These are phyloP conservation scores for Colletotrichum echinochloae DNA, from an alignment of 2,329 filamentous ascomycete species.

Conservation along the genomic window DNA sequence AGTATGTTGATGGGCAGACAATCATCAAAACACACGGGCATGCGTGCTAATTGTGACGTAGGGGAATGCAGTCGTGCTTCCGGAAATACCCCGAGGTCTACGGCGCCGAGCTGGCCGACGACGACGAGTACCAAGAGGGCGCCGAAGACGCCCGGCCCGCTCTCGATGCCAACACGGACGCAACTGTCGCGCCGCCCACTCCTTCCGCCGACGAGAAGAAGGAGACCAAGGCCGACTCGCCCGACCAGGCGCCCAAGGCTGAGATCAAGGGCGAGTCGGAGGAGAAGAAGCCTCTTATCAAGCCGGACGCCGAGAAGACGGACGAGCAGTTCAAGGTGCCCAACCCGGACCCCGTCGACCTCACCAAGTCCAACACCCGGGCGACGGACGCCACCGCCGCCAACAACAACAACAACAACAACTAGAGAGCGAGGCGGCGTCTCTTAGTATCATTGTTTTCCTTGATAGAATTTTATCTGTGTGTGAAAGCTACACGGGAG, in stretches of 20 bases:
- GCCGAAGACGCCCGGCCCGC: conserved; percentile 47
- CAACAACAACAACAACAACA: conserved; percentile 45
- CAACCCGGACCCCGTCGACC: conserved; percentile 31
- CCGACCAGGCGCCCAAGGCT: conserved; percentile 3
- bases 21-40: neutral
- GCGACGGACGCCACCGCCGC: conserved; percentile 50
- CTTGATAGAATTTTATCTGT: neutral
- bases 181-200: conserved; percentile 13
- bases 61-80: conserved; percentile 98
- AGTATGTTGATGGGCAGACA: conserved; percentile 67
- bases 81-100: conserved; percentile 92
- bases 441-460: neutral
- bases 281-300: conserved; percentile 35
- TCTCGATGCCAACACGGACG: conserved; percentile 44
- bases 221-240: conserved; percentile 14
- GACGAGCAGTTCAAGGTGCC: conserved; percentile 32
- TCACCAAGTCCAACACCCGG: conserved; percentile 43
- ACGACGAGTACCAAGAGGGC: conserved; percentile 61
- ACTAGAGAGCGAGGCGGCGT: neutral
- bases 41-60: conserved; percentile 56
- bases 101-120: conserved; percentile 86
- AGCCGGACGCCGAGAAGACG: conserved; percentile 33
- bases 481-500: neutral
- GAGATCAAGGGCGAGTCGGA: conserved; percentile 27
- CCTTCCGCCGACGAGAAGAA: conserved; percentile 25